Base-by-base conservation (phyloP, 257 asterid species). In the Misopates orontium region DNA sequence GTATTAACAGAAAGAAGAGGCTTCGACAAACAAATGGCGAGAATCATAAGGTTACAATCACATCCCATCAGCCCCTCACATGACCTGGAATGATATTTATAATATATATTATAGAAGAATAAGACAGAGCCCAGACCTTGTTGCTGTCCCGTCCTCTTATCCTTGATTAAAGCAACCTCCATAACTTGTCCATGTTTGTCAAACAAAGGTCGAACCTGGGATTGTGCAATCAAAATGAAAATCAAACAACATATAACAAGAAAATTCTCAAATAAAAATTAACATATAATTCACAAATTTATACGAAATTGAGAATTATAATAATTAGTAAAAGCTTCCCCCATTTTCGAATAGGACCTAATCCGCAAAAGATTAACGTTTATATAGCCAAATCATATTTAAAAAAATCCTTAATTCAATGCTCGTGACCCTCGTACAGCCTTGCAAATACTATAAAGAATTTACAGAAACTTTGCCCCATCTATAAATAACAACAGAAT, bases 131-230 rank as follows among this genome's bases (percentile, higher is more conserved):
- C 74, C 95, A 77, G 83, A 92, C 98, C 98, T 92, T 92, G 98
- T 61, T 88, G 98, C 68, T 79, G 91, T 51, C 98, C 98, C 40
- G 97, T 92, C 77, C 90, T 85, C 87, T 83, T 92, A 78, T 92
- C 97, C 83, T 78, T 89, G 71, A 92, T 92, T 79, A 89, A 68
- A 72, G 97, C 97, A 73, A 92, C 96, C 83, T 92, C 98, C 62
- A 92, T 60, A 68, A 92, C 96, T 16, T 39, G 77, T 56, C 98
- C 98, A 60, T 92, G 95, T 59, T 84, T 79, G 57, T 85, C 97
- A 76, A 92, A 92, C 70, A 80, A 66, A 57, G 96, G 98, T 61
- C 89, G 96, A 51, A 92, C 83, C 98, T 92, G 77, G 65, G 70
- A 77, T 70, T 60, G 82, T 47, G 18, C 25, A 51, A 62, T 73